Evolutionary conservation across 164 flowering plant genomes (phyloP), one percentile per base, ranked within the genome.

Genomic region (Berberis vulgaris): DNA sequence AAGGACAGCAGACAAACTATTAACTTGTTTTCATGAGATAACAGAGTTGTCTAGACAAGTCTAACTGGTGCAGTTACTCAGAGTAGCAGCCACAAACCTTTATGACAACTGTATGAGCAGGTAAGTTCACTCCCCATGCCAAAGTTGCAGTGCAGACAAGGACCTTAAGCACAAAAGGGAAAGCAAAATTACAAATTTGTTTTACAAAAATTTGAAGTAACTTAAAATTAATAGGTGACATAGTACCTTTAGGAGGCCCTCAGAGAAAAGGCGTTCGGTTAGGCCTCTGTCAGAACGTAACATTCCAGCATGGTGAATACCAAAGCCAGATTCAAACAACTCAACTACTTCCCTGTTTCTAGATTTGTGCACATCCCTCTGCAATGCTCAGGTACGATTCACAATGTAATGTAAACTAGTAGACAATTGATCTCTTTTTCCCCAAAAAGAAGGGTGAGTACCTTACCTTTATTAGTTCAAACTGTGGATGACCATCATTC

Each of bases 81-180:
- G 40, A 55, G 55, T 50, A 63, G 50, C 56, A 60, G 83, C 73
- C 50, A 86, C 67, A 45, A 54, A 75, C 99, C 98, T 95, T 95
- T 63, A 95, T 95, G 55, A 95, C 96, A 72, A 95, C 99, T 5
- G 99, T 95, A 71, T 95, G 99, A 73, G 99, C 99, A 59, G 99
- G 99, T 70, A 95, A 77, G 77, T 95, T 95, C 43, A 95, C 99
- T 64, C 99, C 99, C 99, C 99, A 95, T 65, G 99, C 99, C 81
- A 95, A 75, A 63, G 99, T 95, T 64, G 99, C 97, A 59, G 99
- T 95, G 80, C 99, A 95, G 62, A 95, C 96, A 74, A 95, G 96
- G 38, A 95, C 97, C 99, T 95, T 74, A 67, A 68, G 62, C 56
- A 62, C 45, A 43, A 71, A 41, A 65, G 52, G 13, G 60, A 59